Conservation (phyloP, 202 grass and related monocot species). For the Eragrostis tef region DNA sequence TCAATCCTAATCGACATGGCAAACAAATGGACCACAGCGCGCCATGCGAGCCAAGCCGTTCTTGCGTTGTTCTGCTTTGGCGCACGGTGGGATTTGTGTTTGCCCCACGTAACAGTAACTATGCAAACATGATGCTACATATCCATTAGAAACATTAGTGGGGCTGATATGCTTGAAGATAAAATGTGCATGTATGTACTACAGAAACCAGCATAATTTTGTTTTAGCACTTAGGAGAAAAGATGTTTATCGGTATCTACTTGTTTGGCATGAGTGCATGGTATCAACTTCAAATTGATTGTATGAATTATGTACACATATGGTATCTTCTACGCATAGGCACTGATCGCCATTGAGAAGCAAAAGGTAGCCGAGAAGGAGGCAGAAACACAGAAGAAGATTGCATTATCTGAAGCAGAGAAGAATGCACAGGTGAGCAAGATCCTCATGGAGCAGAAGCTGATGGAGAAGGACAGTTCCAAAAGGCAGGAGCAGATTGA, state of each 20-base stretch:
- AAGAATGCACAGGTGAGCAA: constrained; percentile 95
- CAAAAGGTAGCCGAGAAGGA: constrained; percentile 99
- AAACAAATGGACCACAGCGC: too few species aligned
- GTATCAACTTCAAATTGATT: constrained; percentile 35
- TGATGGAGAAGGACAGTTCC: constrained; percentile 90
- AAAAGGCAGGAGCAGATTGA: constrained; percentile 92
- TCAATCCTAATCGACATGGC: too few species aligned
- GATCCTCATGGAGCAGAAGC: constrained; percentile 96
- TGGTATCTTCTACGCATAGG: constrained; percentile 52
- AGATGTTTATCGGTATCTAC: constrained; percentile 4
- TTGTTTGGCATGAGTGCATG: too few species aligned
- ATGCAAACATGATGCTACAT: constrained; percentile 33
- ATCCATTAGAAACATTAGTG: neutral
- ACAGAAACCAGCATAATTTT: constrained; percentile 4
- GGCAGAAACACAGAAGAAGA: constrained; percentile 96
- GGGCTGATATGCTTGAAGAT: constrained; percentile 16
- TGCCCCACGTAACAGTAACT: neutral
- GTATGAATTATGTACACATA: constrained; percentile 16
- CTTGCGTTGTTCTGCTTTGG: too few species aligned
- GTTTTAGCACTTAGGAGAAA: neutral
- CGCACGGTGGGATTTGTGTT: too few species aligned
- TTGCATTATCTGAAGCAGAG: constrained; percentile 93
- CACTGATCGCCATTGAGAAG: constrained; percentile 86
- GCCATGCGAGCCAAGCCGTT: too few species aligned
- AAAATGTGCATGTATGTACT: neutral